phyloP scores from a whole-genome alignment of 2,329 filamentous ascomycete genomes.

The Microcera coccophila region DNA sequence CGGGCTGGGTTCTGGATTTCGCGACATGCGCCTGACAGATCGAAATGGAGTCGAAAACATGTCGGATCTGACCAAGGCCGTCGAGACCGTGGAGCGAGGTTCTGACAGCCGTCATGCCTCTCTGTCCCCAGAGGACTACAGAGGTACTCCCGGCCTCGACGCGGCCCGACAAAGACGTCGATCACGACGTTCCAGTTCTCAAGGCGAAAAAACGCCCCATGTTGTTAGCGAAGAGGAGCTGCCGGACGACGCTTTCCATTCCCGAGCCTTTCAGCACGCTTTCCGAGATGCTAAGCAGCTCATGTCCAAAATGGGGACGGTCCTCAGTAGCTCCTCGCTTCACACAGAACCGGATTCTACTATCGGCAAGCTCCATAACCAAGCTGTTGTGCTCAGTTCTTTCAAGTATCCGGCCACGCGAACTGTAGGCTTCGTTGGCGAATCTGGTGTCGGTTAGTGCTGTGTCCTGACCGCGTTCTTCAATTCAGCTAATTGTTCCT shows the following conservation, averaged over 20 bases:
- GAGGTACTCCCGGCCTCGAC: neutral
- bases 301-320: constrained; percentile 27
- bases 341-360: constrained; percentile 37
- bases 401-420: constrained; percentile 39
- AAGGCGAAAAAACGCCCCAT: constrained; percentile 7
- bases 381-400: constrained; percentile 30
- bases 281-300: constrained; percentile 33
- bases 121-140: constrained; percentile 10
- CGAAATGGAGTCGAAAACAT: constrained; percentile 3
- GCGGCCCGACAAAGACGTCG: constrained; percentile 8
- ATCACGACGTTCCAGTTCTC: constrained; percentile 10
- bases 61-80: constrained; percentile 3
- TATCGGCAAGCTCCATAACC: constrained; percentile 32
- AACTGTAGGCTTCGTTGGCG: constrained; percentile 46
- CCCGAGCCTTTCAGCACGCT: constrained; percentile 32
- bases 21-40: constrained; percentile 9
- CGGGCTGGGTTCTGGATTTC: constrained; percentile 1
- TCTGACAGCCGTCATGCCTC: constrained; percentile 7
- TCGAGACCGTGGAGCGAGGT: constrained; percentile 8
- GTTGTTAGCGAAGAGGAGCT: constrained; percentile 31
- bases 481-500: neutral
- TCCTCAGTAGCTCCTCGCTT: constrained; percentile 34
- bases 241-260: constrained; percentile 35
- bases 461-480: neutral
- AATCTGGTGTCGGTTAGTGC: constrained; percentile 42